These are phyloP conservation scores for Penicillium sp. DNA, from an alignment of 2,329 filamentous ascomycete species.

Conservation along the genomic window DNA sequence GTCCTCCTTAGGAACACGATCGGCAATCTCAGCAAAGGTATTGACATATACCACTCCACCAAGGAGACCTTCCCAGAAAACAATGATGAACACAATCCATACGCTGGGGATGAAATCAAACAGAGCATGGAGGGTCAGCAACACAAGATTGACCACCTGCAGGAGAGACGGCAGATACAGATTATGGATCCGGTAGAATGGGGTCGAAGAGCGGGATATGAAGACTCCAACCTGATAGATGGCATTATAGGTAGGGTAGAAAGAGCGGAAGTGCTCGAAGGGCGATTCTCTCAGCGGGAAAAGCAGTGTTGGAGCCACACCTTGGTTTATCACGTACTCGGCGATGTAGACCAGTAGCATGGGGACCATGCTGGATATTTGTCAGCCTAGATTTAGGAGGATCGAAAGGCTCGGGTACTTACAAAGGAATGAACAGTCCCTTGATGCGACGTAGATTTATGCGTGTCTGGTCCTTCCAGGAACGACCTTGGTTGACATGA, in stretches of 20 bases:
- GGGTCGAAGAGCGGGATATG: conserved; percentile 84
- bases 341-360: conserved; percentile 89
- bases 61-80: conserved; percentile 92
- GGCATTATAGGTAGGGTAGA: conserved; percentile 92
- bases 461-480: conserved; percentile 41
- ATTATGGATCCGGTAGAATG: conserved; percentile 75
- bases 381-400: background rate
- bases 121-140: conserved; percentile 74
- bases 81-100: conserved; percentile 76
- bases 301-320: conserved; percentile 81
- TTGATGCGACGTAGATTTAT: conserved; percentile 63
- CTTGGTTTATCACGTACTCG: conserved; percentile 97
- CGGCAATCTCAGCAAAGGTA: conserved; percentile 91
- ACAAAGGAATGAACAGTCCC: conserved; percentile 70
- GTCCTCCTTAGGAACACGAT: conserved; percentile 71
- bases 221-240: conserved; percentile 96
- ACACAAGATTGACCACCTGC: conserved; percentile 71
- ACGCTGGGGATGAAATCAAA: conserved; percentile 79
- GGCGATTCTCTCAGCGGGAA: conserved; percentile 76
- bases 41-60: conserved; percentile 94
- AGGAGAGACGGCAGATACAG: conserved; percentile 80
- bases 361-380: conserved; percentile 68
- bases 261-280: conserved; percentile 76
- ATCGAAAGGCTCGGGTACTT: conserved; percentile 25
- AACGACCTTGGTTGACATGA: conserved; percentile 6